A percentile compares a stretch with the other conserved stretches of the same genome.
Conservation (phyloP, 345 rosid species). For the Acer yangbiense region DNA sequence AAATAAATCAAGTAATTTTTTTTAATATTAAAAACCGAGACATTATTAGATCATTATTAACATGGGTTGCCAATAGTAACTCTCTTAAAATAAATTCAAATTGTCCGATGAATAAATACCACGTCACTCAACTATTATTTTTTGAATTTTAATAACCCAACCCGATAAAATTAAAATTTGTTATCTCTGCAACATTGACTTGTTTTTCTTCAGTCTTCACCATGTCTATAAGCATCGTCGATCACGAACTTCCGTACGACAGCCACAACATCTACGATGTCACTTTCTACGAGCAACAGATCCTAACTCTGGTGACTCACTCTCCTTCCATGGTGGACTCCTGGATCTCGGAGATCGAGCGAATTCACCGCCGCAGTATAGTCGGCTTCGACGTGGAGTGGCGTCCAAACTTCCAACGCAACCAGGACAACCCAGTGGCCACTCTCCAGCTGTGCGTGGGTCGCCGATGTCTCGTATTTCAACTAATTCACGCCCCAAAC, state of each 20-base stretch:
- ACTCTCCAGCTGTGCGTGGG: slow-evolving; percentile 48
- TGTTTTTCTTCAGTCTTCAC: not conserved
- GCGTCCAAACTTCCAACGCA: slow-evolving; percentile 43
- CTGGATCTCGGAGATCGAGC: slow-evolving; percentile 36
- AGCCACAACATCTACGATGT: slow-evolving; percentile 50
- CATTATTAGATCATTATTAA: too few relatives aligned
- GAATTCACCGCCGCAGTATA: slow-evolving; percentile 15
- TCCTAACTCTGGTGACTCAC: slow-evolving; percentile 42
- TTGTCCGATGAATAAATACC: too few relatives aligned
- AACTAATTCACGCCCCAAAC: slow-evolving; percentile 34
- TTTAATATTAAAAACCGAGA: too few relatives aligned
- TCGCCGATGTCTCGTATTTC: slow-evolving; percentile 44
- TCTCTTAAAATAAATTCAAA: too few relatives aligned
- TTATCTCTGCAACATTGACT: too few relatives aligned
- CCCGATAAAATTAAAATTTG: too few relatives aligned
- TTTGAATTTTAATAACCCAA: too few relatives aligned
- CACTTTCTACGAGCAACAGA: slow-evolving; percentile 32
- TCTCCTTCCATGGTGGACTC: slow-evolving; percentile 29
- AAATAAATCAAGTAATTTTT: too few relatives aligned
- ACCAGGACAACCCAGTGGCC: slow-evolving; percentile 40
- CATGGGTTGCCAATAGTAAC: too few relatives aligned
- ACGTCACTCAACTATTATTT: too few relatives aligned
- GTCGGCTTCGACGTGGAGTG: slow-evolving; percentile 65
- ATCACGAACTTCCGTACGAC: slow-evolving; percentile 31
- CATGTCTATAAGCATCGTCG: slow-evolving; percentile 32